These are phyloP conservation scores for Globisporangium mamillatum DNA, from an alignment of 352 stramenopile genomes.

Conservation along the genomic window DNA sequence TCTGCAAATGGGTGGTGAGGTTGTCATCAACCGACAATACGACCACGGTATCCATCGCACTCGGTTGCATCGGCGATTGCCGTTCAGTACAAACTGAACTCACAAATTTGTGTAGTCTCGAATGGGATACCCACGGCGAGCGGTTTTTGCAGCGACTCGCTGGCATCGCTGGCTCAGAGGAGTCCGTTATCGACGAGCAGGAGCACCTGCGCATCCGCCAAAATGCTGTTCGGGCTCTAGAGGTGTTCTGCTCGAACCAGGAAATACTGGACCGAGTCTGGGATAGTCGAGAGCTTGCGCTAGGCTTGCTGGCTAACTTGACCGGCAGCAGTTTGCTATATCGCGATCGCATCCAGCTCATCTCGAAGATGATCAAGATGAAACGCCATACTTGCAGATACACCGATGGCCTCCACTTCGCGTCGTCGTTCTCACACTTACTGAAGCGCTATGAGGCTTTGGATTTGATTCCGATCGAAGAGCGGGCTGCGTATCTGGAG, in stretches of 20 bases:
- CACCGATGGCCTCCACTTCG: neutral
- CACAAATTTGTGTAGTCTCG: neutral
- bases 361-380: neutral
- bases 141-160: neutral
- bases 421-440: neutral
- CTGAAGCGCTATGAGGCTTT: neutral
- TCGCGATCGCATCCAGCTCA: slow-evolving; percentile 2
- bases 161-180: neutral
- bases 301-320: neutral
- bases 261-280: neutral
- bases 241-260: neutral
- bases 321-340: neutral
- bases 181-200: neutral
- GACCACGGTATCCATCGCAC: neutral
- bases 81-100: neutral
- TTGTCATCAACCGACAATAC: neutral
- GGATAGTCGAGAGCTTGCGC: neutral
- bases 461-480: slow-evolving; percentile 3
- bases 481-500: slow-evolving; percentile 10
- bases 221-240: slow-evolving; percentile 3
- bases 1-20: neutral
- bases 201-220: neutral
- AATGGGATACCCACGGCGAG: neutral
- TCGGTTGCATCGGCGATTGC: neutral
- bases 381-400: neutral